Base-by-base conservation (phyloP, 2,329 filamentous ascomycete species). In the Fusarium camptoceras region DNA sequence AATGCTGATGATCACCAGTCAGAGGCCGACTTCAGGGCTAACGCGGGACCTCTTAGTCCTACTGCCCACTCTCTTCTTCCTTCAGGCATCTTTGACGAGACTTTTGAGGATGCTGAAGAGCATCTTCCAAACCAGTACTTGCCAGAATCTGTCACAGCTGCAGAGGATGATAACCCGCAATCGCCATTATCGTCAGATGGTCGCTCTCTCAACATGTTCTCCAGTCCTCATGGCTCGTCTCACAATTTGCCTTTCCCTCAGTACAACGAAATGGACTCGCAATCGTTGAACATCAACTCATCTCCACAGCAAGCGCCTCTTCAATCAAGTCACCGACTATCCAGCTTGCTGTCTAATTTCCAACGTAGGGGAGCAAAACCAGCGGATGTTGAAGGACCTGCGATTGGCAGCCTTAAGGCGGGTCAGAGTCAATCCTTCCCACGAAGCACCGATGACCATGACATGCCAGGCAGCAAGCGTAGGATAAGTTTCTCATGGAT, bases 361-460 rank as follows among this genome's bases (percentile, higher is more conserved):
- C 84, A 90, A 57, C 88, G 90, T 44, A 85, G 87, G 57, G 86
- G 86, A 27, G 83, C 86, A 8, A 94, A 93, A 78, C 84, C 85
- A 1, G 76, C 85, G 15, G 78, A 79, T 41, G 77, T 79, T 2
- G 75, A 73, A 9, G 89, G 90, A 1, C 90, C 90, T 8, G 83
- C 87, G 2, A 79, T 94, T 10, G 93, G 93, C 2, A 89, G 87
- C 22, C 81, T 94, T 16, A 93, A 92, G 75, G 81, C 87, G 30
- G 86, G 88, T 0, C 92, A 95, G 76, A 94, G 92, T 73, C 92
- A 93, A 75, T 95, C 93, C 0, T 89, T 96, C 70, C 93, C 93
- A 8, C 83, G 87, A 20, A 85, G 86, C 64, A 81, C 81, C 65
- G 92, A 87, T 24, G 88, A 89, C 15, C 78, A 78, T 72, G 91